These are phyloP conservation scores for Blastosporella zonata DNA, from an alignment of 1,284 basidiomycete species.

Conservation along the genomic window DNA sequence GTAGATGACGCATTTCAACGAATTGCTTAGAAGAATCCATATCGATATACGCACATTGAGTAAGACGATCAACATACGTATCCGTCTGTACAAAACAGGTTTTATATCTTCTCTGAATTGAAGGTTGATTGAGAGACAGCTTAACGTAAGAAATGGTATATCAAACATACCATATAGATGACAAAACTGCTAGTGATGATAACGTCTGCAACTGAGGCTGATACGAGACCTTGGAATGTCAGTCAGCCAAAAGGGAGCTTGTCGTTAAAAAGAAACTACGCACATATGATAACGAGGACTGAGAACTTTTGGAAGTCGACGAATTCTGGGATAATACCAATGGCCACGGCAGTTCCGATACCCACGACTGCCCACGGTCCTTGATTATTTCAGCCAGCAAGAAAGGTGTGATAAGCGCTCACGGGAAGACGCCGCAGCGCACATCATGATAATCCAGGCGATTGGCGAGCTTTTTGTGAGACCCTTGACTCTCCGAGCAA, in stretches of 20 bases:
- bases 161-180: conserved; percentile 8
- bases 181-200: conserved; percentile 12
- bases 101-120: conserved; percentile 20
- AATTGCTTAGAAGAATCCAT: not conserved
- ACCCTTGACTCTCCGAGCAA: conserved; percentile 34
- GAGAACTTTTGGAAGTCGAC: conserved; percentile 26
- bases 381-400: not conserved
- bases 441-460: conserved; percentile 16
- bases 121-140: not conserved
- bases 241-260: not conserved
- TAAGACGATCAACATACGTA: conserved; percentile 28
- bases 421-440: conserved; percentile 17
- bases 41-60: conserved; percentile 23
- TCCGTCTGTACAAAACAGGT: conserved; percentile 28
- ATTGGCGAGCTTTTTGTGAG: conserved; percentile 24
- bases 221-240: conserved; percentile 20
- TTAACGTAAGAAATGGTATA: not conserved
- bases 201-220: conserved; percentile 17
- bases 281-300: conserved; percentile 25
- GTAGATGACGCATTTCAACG: not conserved
- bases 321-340: conserved; percentile 24
- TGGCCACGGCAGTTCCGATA: conserved; percentile 25
- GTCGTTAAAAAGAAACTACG: not conserved
- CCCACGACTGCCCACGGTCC: conserved; percentile 24
- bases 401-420: conserved; percentile 2